Base-by-base conservation (phyloP, 2,329 filamentous ascomycete genomes). In the Myriosclerotinia duriaeana region DNA sequence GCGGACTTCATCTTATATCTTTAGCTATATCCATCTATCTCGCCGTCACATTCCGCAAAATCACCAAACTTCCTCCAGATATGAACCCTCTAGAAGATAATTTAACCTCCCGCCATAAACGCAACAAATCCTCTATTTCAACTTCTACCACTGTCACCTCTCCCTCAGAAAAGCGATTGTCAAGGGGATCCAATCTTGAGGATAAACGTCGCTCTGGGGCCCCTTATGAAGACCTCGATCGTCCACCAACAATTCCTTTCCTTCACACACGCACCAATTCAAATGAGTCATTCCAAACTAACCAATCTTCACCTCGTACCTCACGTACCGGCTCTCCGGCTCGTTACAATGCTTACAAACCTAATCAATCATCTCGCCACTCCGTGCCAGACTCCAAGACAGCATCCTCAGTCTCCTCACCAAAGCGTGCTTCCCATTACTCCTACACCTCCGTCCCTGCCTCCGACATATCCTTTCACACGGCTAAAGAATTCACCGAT, bases 1-100 rank as follows among this genome's bases (percentile, higher is more conserved):
- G 84, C 15, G 86, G 84, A 1, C 76, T 96, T 26, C 93, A 97
- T 76, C 73, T 90, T 0, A 70, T 92, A 12, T 91, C 91, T 1
- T 78, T 95, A 1, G 78, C 81, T 22, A 80, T 96, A 46, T 91
- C 91, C 6, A 76, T 91, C 42, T 97, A 90, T 79, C 82, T 98
- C 36, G 87, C 87, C 20, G 76, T 91, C 63, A 85, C 90, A 72
- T 98, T 97, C 85, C 86, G 89, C 52, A 89, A 90, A 74, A 97
- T 98, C 73, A 83, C 88, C 6, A 82, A 84, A 26, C 84, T 97
- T 76, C 94, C 94, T 7, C 93, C 94, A 0, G 94, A 98, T 75
- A 92, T 97, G 90, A 98, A 98, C 76, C 94, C 94, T 1, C 83
- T 98, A 17, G 93, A 97, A 76, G 87, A 91, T 71, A 89, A 94